Evolutionary conservation across 2,329 filamentous ascomycete species (phyloP), one percentile per base, ranked within the genome.

Genomic region (Raffaelea arxii): DNA sequence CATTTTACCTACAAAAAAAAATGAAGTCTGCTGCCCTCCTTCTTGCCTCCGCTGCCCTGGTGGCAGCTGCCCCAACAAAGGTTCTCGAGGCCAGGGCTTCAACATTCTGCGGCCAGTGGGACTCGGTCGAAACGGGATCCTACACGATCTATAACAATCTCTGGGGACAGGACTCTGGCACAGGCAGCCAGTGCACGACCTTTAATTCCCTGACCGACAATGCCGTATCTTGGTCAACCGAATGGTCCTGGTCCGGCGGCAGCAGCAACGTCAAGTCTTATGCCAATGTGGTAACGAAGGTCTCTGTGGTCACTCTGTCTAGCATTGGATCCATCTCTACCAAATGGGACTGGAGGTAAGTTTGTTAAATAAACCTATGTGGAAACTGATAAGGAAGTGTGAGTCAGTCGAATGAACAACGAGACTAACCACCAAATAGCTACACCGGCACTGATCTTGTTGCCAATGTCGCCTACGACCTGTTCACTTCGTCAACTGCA

Each of bases 391-490:
- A n/a, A 40, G 37, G 19, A 40, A 9, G 21, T 32, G 27, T 10
- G 21, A 24, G 16, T 32, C 23, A 30, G 4, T 32, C 23, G 9
- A 21, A 41, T 12, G 36, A 4, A 4, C 25, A 23, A 22, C n/a
- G 12, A 27, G 11, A 23, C 32, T 30, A 18, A 43, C n/a, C 27
- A 16, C 22, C 9, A 10, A 4, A 14, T 71, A 61, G 56, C 40
- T 64, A 65, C 51, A 54, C 54, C 16, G 62, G 63, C 27, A 55
- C 35, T 19, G 54, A 56, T 39, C 47, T 65, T 44, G 64, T 78
- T 23, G 70, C 74, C 35, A 67, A 82, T 55, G 78, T 82, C 2
- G 64, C 77, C 14, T 82, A 80, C 57, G 77, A 81, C 58, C 61
- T 81, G 36, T 82, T 80, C 66, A 77, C 77, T 25, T 65, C 66